Evolutionary conservation across 345 rosid species (phyloP).

Genomic region (Boechera divaricarpa): DNA sequence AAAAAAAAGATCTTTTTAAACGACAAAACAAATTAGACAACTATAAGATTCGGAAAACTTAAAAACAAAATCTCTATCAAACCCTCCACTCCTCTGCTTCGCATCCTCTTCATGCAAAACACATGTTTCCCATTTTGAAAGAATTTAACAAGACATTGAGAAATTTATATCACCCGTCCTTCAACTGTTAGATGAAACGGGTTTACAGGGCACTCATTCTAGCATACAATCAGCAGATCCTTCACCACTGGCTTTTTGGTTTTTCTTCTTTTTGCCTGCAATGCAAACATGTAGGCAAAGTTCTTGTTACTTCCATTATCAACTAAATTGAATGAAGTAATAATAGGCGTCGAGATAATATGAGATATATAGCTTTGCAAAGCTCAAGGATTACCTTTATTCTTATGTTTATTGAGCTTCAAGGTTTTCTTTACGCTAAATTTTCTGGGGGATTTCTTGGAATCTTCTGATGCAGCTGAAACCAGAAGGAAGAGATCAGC

Average conservation of each 20-base stretch:
- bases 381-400: conserved; percentile 45
- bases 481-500: neutral
- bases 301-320: conserved; percentile 2
- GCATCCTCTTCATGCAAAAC: conserved; percentile 3
- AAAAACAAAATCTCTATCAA: neutral
- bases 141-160: neutral
- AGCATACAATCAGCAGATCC: conserved; percentile 45
- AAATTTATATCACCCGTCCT: neutral
- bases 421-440: conserved; percentile 60
- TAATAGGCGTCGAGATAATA: neutral
- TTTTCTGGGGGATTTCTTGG: conserved; percentile 41
- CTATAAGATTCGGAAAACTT: neutral
- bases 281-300: conserved; percentile 9
- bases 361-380: conserved; percentile 18
- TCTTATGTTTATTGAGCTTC: conserved; percentile 57
- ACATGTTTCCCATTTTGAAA: neutral
- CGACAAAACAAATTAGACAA: neutral
- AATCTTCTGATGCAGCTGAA: conserved; percentile 44
- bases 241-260: conserved; percentile 20
- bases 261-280: conserved; percentile 46
- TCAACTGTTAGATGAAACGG: conserved; percentile 20
- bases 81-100: neutral
- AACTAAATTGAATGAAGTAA: neutral
- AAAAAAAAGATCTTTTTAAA: conserved; percentile 11
- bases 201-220: conserved; percentile 33